These are phyloP conservation scores for Ensete ventricosum DNA, from an alignment of 176 grass and related monocot species.

Conservation along the genomic window DNA sequence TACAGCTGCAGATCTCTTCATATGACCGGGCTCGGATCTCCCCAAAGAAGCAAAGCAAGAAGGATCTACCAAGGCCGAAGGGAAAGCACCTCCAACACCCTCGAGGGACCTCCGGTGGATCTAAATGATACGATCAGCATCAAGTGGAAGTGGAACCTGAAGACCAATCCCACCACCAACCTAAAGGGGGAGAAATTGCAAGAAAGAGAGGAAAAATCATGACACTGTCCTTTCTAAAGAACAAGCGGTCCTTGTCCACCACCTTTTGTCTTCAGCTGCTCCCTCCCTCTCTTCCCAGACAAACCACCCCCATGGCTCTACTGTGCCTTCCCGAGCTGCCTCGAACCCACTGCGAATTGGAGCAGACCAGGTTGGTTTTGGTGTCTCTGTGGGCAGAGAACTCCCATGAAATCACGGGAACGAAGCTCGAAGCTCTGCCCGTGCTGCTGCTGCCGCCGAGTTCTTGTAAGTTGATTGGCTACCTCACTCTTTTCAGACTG, in stretches of 20 bases:
- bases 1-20: background rate
- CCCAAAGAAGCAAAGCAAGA: background rate
- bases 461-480: no score
- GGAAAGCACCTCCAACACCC: background rate
- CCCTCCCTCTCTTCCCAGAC: background rate
- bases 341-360: background rate
- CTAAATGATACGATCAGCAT: background rate
- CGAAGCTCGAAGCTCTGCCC: background rate
- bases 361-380: background rate
- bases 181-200: constrained; percentile 13
- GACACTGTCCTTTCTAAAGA: constrained; percentile 35
- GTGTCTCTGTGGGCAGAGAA: background rate
- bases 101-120: background rate
- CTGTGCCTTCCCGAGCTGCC: background rate
- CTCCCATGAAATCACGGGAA: background rate
- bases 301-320: background rate
- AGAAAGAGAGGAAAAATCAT: constrained; percentile 21
- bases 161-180: constrained; percentile 1
- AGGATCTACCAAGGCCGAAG: background rate
- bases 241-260: constrained; percentile 35
- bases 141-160: constrained; percentile 8
- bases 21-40: constrained; percentile 1
- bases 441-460: no score
- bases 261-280: constrained; percentile 31
- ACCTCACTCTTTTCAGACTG: no score